Conservation (phyloP, 108 stramenopile species). For the Conticribra weissflogii region DNA sequence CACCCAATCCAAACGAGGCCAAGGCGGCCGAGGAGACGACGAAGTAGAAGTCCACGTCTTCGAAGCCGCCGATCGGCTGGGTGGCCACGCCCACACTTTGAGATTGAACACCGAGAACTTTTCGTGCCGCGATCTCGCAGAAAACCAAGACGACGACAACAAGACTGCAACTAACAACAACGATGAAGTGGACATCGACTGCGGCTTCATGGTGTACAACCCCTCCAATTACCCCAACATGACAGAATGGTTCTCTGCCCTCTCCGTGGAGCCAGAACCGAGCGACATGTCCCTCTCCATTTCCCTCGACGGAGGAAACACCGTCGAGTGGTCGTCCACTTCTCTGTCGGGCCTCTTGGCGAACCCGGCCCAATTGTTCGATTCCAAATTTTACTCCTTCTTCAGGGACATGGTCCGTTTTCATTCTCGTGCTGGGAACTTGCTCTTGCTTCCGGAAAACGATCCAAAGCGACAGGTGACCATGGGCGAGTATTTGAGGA, state of each 20-base stretch:
- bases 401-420: conserved; percentile 87
- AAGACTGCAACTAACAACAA: conserved; percentile 21
- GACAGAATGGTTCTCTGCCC: conserved; percentile 80
- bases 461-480: conserved; percentile 80
- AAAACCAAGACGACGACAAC: conserved; percentile 32
- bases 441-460: conserved; percentile 67
- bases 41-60: conserved; percentile 78
- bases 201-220: conserved; percentile 98
- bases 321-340: conserved; percentile 88
- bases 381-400: conserved; percentile 78
- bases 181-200: conserved; percentile 83
- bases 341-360: conserved; percentile 78
- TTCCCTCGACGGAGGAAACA: conserved; percentile 79
- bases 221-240: conserved; percentile 94
- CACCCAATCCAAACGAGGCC: too few relatives aligned
- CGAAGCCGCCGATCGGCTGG: conserved; percentile 73
- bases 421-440: conserved; percentile 70
- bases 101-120: conserved; percentile 33
- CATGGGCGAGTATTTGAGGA: conserved; percentile 83
- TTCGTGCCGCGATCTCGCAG: conserved; percentile 34
- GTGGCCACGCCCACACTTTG: conserved; percentile 91
- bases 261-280: conserved; percentile 73
- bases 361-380: conserved; percentile 58
- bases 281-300: conserved; percentile 92
- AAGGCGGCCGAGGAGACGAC: conserved; percentile 4